Conservation (phyloP, 2,329 filamentous ascomycete genomes). For the Hypoxylon rubiginosum region DNA sequence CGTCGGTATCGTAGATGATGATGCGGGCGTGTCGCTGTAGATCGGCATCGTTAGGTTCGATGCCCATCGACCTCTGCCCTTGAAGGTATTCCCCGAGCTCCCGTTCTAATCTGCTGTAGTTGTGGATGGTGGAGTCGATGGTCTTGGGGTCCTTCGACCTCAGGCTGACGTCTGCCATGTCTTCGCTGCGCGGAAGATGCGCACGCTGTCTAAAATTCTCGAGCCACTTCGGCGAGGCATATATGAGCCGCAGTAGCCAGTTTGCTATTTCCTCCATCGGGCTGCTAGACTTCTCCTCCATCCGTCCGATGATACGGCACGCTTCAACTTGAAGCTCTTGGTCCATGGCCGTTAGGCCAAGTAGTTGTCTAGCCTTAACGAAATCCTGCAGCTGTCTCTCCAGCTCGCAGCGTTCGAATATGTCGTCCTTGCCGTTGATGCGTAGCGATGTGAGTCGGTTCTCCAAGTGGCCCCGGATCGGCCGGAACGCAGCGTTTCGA, state of each 20-base stretch:
- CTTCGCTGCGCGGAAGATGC: conserved; percentile 69
- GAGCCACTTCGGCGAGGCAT: conserved; percentile 67
- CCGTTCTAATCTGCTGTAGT: conserved; percentile 67
- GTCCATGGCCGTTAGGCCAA: conserved; percentile 72
- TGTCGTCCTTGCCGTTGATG: conserved; percentile 70
- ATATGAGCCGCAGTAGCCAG: conserved; percentile 68
- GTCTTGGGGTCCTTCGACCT: conserved; percentile 67
- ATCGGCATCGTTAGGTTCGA: conserved; percentile 66
- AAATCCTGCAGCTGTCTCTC: conserved; percentile 68
- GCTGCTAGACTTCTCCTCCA: conserved; percentile 65
- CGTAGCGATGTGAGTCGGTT: conserved; percentile 63
- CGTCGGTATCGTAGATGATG: conserved; percentile 73
- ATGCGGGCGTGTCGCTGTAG: conserved; percentile 70
- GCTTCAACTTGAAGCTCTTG: conserved; percentile 71
- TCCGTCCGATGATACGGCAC: conserved; percentile 68
- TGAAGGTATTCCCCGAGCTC: conserved; percentile 68
- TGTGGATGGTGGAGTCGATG: conserved; percentile 72
- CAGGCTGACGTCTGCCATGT: conserved; percentile 62
- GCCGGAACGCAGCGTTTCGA: conserved; percentile 62
- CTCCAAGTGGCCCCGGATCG: conserved; percentile 61
- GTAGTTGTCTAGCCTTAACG: conserved; percentile 63
- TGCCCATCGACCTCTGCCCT: conserved; percentile 59
- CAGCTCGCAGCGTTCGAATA: conserved; percentile 69
- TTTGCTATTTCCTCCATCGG: conserved; percentile 66
- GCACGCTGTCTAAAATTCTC: conserved; percentile 68